These are phyloP conservation scores for Gaultheria prostrata DNA, from an alignment of 148 eudicot species.

Conservation along the genomic window DNA sequence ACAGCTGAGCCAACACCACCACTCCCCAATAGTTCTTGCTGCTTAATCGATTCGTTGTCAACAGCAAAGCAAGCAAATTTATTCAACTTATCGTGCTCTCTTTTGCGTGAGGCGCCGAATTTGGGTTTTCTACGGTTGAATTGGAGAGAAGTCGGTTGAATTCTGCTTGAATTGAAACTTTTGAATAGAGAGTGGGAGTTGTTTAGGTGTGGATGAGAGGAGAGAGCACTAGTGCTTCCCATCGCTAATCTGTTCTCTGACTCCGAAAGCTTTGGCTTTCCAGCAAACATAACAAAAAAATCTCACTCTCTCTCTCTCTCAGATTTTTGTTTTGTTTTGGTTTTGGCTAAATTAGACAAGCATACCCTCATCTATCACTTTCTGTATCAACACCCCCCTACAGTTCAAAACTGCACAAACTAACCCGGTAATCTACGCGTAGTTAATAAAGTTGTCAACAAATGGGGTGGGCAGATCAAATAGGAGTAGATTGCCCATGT, in stretches of 20 bases:
- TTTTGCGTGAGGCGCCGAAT: slow-evolving; percentile 26
- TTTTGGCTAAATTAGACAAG: too few species aligned
- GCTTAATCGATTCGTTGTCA: slow-evolving; percentile 51
- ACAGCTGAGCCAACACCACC: slow-evolving; percentile 39
- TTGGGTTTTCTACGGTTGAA: slow-evolving; percentile 21
- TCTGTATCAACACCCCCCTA: too few species aligned
- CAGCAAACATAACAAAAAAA: background rate
- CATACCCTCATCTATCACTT: too few species aligned
- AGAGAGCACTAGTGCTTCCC: slow-evolving; percentile 48
- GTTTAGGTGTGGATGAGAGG: slow-evolving; percentile 43
- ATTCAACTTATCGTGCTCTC: slow-evolving; percentile 24
- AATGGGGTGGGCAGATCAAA: too few species aligned
- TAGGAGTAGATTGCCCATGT: too few species aligned
- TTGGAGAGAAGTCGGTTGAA: slow-evolving; percentile 23
- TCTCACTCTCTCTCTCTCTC: background rate
- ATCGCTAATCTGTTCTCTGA: background rate
- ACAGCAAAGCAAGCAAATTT: slow-evolving; percentile 51
- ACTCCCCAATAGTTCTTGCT: slow-evolving; percentile 27
- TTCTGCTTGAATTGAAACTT: slow-evolving; percentile 35
- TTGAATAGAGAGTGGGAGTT: slow-evolving; percentile 31
- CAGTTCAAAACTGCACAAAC: too few species aligned
- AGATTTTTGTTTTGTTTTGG: too few species aligned
- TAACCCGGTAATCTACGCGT: too few species aligned
- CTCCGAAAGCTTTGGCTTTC: background rate
- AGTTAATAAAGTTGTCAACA: too few species aligned